Conservation (phyloP, 73 alveolate genomes). For the Paraurostyla sp. region DNA sequence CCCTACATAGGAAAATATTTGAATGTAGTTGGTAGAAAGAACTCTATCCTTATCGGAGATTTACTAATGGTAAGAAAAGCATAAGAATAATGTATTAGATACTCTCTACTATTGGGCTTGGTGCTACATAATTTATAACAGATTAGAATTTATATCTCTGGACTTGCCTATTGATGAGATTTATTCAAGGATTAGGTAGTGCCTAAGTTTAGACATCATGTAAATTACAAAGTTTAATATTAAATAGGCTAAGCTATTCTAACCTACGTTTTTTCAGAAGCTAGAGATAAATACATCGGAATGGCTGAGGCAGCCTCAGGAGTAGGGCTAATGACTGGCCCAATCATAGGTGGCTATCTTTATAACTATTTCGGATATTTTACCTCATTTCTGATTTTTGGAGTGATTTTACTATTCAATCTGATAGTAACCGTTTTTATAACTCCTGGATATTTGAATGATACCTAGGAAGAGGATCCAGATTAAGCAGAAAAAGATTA, state of each 20-base stretch:
- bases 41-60: slow-evolving; percentile 11
- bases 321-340: slow-evolving; percentile 72
- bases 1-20: slow-evolving; percentile 22
- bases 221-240: too few relatives aligned
- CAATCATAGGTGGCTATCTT: slow-evolving; percentile 64
- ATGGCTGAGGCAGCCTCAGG: slow-evolving; percentile 64
- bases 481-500: too few relatives aligned
- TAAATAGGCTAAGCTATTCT: slow-evolving; percentile 54
- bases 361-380: slow-evolving; percentile 41
- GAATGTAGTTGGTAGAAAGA: slow-evolving; percentile 24
- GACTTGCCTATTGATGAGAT: neutral
- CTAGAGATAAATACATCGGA: slow-evolving; percentile 61
- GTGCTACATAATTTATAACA: neutral
- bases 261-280: slow-evolving; percentile 62
- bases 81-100: neutral
- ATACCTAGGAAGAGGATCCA: too few relatives aligned
- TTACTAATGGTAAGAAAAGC: neutral
- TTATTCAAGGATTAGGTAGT: slow-evolving; percentile 48
- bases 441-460: too few relatives aligned
- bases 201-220: slow-evolving; percentile 11
- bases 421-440: too few relatives aligned
- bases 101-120: neutral
- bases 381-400: slow-evolving; percentile 13
- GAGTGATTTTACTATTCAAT: neutral
- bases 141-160: neutral